A percentile compares a stretch with the other conserved stretches of the same genome.
Evolutionary conservation across 257 asterid genomes (phyloP).

Genomic region (Fraxinus excelsior): DNA sequence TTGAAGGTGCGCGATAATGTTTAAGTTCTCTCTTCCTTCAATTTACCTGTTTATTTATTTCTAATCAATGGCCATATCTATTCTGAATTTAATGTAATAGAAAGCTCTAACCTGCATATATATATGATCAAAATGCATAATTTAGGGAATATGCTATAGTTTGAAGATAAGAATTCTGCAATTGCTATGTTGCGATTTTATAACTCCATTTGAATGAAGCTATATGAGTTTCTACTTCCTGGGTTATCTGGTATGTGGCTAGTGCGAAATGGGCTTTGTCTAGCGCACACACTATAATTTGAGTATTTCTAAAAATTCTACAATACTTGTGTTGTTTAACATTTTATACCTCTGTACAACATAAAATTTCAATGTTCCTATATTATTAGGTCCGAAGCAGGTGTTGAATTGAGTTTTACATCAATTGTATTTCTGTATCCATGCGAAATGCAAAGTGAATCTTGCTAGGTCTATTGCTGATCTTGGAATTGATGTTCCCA

Average conservation of each 20-base stretch:
- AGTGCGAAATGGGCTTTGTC: neutral
- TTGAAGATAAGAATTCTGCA: neutral
- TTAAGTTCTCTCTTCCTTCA: neutral
- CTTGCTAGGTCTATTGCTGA: neutral
- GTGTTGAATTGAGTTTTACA: neutral
- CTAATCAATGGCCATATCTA: neutral
- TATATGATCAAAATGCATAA: neutral
- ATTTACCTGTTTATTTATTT: neutral
- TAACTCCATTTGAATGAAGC: neutral
- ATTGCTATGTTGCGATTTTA: neutral
- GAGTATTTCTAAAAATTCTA: neutral
- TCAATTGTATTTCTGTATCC: neutral
- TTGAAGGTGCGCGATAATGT: conserved; percentile 59
- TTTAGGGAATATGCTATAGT: neutral
- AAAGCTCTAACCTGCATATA: neutral
- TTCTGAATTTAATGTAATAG: neutral
- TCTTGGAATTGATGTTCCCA: neutral
- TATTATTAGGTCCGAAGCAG: neutral
- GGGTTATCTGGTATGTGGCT: neutral
- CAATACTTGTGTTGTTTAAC: neutral
- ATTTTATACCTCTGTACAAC: neutral
- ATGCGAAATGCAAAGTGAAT: neutral
- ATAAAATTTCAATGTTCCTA: neutral
- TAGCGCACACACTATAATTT: neutral
- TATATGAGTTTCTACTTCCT: neutral